Evolutionary conservation across 768 basidiomycete species (phyloP).

Genomic region (Termitomyces sp.): DNA sequence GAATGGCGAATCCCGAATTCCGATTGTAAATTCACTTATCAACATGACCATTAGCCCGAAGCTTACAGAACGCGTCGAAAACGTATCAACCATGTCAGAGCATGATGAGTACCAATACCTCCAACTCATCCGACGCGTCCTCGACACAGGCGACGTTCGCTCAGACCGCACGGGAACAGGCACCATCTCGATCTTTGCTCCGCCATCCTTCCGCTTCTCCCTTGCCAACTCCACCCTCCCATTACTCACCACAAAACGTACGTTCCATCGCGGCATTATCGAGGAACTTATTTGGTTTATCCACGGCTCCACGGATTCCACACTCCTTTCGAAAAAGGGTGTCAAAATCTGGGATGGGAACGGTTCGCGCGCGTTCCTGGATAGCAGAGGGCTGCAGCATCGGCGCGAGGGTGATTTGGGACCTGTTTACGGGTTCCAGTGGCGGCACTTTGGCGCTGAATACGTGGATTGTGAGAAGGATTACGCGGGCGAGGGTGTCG

Average conservation of each 20-base stretch:
- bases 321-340: constrained; percentile 70
- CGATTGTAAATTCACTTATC: no score
- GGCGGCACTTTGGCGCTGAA: constrained; percentile 90
- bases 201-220: constrained; percentile 86
- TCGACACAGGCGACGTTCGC: constrained; percentile 72
- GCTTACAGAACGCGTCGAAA: background rate
- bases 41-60: constrained; percentile 2
- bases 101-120: constrained; percentile 94
- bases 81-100: constrained; percentile 62
- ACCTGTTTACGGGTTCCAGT: constrained; percentile 96
- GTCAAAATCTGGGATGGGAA: constrained; percentile 99
- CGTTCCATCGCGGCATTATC: constrained; percentile 85
- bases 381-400: constrained; percentile 78
- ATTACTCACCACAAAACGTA: constrained; percentile 92
- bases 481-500: constrained; percentile 83
- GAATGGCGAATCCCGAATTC: no score
- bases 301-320: constrained; percentile 78
- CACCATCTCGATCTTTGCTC: constrained; percentile 89
- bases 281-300: constrained; percentile 97
- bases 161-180: constrained; percentile 95
- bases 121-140: constrained; percentile 70
- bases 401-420: constrained; percentile 90
- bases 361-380: constrained; percentile 83
- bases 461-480: constrained; percentile 72
- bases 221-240: constrained; percentile 75